Evolutionary conservation across 2,329 filamentous ascomycete genomes (phyloP).

Genomic region (Coleophoma cylindrospora): DNA sequence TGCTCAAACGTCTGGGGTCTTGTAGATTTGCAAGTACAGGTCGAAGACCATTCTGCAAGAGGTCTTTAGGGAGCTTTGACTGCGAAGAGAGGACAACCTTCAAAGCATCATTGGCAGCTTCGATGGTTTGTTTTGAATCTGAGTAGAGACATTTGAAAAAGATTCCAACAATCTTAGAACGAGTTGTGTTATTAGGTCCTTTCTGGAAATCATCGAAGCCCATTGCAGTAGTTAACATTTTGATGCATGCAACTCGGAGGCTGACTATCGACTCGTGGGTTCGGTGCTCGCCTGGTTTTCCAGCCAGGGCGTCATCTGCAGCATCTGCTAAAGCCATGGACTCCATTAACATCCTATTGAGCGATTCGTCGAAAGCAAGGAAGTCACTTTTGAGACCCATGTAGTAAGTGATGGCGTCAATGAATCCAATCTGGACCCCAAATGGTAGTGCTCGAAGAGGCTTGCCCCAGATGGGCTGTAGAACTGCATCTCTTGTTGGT

Average conservation of each 20-base stretch:
- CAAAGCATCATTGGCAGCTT: constrained; percentile 86
- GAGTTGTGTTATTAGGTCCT: constrained; percentile 59
- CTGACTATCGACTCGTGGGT: constrained; percentile 95
- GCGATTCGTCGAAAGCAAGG: constrained; percentile 84
- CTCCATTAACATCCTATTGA: constrained; percentile 88
- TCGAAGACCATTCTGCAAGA: constrained; percentile 87
- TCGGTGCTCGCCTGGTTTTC: constrained; percentile 90
- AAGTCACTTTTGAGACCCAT: constrained; percentile 85
- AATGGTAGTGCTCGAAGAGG: constrained; percentile 90
- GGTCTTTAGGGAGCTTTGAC: constrained; percentile 88
- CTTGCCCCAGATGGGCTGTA: constrained; percentile 94
- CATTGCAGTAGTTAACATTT: constrained; percentile 88
- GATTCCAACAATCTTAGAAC: constrained; percentile 77
- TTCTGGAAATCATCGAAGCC: constrained; percentile 87
- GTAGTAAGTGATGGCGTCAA: constrained; percentile 95
- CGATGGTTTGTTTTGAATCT: constrained; percentile 85
- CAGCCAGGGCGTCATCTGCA: constrained; percentile 84
- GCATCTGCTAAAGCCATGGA: constrained; percentile 91
- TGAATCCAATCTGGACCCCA: constrained; percentile 93
- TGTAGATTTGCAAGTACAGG: constrained; percentile 96
- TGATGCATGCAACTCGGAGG: constrained; percentile 88
- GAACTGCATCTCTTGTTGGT: constrained; percentile 82
- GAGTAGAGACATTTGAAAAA: constrained; percentile 98
- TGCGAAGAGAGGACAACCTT: constrained; percentile 84
- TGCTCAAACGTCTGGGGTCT: constrained; percentile 83